Evolutionary conservation across 2,329 filamentous ascomycete species (phyloP), one percentile per base, ranked within the genome.

Genomic region (Juglanconis sp.): DNA sequence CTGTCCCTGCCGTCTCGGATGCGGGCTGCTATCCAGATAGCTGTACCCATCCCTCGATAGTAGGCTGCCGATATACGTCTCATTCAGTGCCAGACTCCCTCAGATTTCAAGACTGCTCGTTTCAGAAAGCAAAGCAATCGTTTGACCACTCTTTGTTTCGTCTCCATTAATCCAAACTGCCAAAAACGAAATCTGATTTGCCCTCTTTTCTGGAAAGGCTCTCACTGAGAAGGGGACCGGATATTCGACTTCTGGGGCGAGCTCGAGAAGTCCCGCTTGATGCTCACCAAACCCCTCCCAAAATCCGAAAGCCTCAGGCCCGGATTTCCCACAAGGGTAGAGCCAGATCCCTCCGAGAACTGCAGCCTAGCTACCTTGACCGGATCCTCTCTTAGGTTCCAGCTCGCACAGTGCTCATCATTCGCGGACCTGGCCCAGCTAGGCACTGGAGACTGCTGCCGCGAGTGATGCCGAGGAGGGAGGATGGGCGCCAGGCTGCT

Each of bases 201-300:
- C 24, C 24, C 24, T 24, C 24, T 24, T 24, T 24, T 24, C 24
- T 24, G 24, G 24, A 24, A 48, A 38, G 7, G 11, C 10, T 44
- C 50, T 50, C 59, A 50, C 9, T 15, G 17, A 13, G 50, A 38
- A 51, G 8, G 40, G 8, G 47, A 44, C 15, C 53, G 3, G 3
- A 36, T 35, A 48, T 13, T 30, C 34, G 34, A 56, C 13, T 32
- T 31, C 24, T 48, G 38, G 2, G n/a, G 31, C 24, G 32, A 46
- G 40, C 52, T 60, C 13, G 53, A 56, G n/a, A 62, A 56, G 24
- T 46, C 53, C 32, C n/a, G 34, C 31, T 53, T 49, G 13, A 62
- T 17, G 47, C 42, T 60, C 30, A 62, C 57, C 10, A 49, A 8
- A 11, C 60, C 56, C 24, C 34, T 38, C 31, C 35, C 53, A 8